Conservation (phyloP, 345 rosid species). For the Dovyalis caffra region DNA sequence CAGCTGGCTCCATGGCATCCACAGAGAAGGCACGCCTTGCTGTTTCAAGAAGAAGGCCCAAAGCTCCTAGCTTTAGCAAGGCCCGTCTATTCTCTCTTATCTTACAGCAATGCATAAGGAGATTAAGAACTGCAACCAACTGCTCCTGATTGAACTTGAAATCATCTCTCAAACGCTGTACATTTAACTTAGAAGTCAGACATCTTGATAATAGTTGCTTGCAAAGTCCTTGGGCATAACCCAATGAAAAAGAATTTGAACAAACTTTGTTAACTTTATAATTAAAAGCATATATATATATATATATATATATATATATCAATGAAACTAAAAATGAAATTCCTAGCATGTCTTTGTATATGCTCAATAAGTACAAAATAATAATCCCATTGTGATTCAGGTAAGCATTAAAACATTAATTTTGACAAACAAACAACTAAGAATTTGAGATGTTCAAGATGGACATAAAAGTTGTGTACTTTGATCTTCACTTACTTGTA, state of each 20-base stretch:
- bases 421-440: no score
- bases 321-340: no score
- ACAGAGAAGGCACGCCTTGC: slow-evolving; percentile 95
- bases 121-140: slow-evolving; percentile 88
- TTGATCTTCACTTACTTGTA: no score
- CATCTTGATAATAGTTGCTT: not conserved
- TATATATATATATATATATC: no score
- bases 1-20: slow-evolving; percentile 99
- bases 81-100: slow-evolving; percentile 88
- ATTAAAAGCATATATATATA: no score
- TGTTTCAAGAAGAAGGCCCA: slow-evolving; percentile 95
- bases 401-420: no score
- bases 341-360: no score
- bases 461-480: no score
- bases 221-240: not conserved
- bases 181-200: slow-evolving; percentile 15
- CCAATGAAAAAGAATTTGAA: not conserved
- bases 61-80: slow-evolving; percentile 78
- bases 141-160: slow-evolving; percentile 93
- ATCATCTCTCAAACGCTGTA: slow-evolving; percentile 80
- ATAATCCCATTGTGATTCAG: no score
- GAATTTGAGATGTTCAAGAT: no score
- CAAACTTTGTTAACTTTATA: not conserved
- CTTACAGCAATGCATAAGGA: slow-evolving; percentile 96
- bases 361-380: no score